These are phyloP conservation scores for Lactarius sp. DNA, from an alignment of 768 basidiomycete species.

Conservation along the genomic window DNA sequence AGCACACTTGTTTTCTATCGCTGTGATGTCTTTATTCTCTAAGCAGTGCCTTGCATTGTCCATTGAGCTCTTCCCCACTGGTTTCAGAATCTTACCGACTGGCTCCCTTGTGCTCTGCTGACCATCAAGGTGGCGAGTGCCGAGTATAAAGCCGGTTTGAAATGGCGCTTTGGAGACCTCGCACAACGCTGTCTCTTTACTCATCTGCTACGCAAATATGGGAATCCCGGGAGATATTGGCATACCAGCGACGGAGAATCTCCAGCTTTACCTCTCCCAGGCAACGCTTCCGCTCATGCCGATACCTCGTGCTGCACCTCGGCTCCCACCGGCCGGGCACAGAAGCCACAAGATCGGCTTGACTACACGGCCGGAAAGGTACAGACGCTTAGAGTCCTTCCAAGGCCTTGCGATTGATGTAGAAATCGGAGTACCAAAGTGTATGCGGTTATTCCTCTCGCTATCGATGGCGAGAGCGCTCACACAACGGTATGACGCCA, in stretches of 20 bases:
- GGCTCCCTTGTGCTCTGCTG: not conserved
- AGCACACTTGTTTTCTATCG: not conserved
- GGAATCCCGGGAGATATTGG: constrained; percentile 21
- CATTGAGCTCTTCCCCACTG: not conserved
- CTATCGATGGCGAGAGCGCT: not conserved
- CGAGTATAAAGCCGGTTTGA: constrained; percentile 11
- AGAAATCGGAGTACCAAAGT: constrained; percentile 4
- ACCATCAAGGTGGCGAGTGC: not conserved
- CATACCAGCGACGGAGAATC: constrained; percentile 22
- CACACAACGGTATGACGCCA: not conserved
- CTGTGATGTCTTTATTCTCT: constrained; percentile 9
- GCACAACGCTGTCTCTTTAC: constrained; percentile 3
- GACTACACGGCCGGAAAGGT: constrained; percentile 19
- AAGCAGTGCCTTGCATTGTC: not conserved
- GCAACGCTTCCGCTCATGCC: constrained; percentile 22
- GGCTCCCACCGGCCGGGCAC: constrained; percentile 22
- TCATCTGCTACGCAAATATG: not conserved
- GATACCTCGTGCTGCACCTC: constrained; percentile 16
- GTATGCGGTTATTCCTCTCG: not conserved
- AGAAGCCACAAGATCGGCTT: constrained; percentile 20
- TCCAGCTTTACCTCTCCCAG: constrained; percentile 20
- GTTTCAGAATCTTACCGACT: not conserved
- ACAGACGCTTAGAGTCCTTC: constrained; percentile 16
- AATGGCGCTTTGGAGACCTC: not conserved
- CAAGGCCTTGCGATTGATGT: constrained; percentile 3